Evolutionary conservation across 2,329 filamentous ascomycete genomes (phyloP).

Genomic region (Xylaria digitata): DNA sequence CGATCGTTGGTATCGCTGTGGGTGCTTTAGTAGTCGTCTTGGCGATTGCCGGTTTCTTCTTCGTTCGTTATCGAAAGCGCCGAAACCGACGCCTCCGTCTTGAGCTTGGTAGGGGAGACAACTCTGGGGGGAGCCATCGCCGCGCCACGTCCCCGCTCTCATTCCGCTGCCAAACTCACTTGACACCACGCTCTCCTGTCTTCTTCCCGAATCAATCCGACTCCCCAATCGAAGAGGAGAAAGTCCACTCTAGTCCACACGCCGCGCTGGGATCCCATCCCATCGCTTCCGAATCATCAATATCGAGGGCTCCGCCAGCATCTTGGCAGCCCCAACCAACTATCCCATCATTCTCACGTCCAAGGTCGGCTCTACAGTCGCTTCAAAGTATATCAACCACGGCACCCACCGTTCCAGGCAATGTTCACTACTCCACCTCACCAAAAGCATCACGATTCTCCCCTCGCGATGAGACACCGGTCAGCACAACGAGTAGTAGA

Average conservation of each 20-base stretch:
- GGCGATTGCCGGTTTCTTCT: slow-evolving; percentile 54
- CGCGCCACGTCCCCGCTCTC: slow-evolving; percentile 60
- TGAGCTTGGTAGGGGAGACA: slow-evolving; percentile 36
- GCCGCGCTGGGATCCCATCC: slow-evolving; percentile 43
- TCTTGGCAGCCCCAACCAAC: slow-evolving; percentile 14
- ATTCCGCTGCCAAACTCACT: slow-evolving; percentile 63
- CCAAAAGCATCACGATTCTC: slow-evolving; percentile 48
- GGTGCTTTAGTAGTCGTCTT: slow-evolving; percentile 55
- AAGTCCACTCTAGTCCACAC: slow-evolving; percentile 34
- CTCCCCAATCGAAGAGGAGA: slow-evolving; percentile 48
- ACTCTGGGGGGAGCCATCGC: slow-evolving; percentile 43
- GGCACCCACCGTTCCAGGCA: slow-evolving; percentile 45
- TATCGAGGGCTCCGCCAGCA: slow-evolving; percentile 6
- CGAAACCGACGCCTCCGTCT: slow-evolving; percentile 52
- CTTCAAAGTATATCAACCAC: slow-evolving; percentile 45
- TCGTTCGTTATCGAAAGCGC: slow-evolving; percentile 60
- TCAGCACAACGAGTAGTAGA: slow-evolving; percentile 48
- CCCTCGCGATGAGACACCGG: slow-evolving; percentile 47
- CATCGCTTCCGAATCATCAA: slow-evolving; percentile 35
- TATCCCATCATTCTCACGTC: slow-evolving; percentile 32
- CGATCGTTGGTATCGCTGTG: slow-evolving; percentile 59
- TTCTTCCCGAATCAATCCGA: slow-evolving; percentile 49
- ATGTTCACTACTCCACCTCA: slow-evolving; percentile 49
- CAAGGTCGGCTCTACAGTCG: slow-evolving; percentile 32
- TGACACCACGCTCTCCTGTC: slow-evolving; percentile 54